phyloP scores from a whole-genome alignment of 345 rosid genomes.

The Eucalyptus sp. region DNA sequence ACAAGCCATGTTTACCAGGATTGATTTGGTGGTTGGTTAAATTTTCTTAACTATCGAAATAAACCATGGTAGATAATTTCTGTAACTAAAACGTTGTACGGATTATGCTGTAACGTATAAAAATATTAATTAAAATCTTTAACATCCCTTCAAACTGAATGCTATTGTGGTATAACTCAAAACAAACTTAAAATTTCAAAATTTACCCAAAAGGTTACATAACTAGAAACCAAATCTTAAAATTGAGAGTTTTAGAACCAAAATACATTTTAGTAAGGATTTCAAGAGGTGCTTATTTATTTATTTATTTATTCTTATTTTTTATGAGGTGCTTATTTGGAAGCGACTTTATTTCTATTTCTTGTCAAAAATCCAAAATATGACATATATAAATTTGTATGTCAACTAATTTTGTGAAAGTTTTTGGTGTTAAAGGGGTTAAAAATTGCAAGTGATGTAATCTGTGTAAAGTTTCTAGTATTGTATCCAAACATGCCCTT shows the following conservation, averaged over 20 bases:
- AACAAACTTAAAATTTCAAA: neutral
- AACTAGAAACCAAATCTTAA: neutral
- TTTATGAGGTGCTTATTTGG: neutral
- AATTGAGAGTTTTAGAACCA: neutral
- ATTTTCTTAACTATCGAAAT: neutral
- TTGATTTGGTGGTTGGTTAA: neutral
- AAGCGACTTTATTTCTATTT: neutral
- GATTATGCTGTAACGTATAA: neutral
- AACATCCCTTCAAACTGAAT: neutral
- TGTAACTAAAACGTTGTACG: neutral
- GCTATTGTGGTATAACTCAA: neutral
- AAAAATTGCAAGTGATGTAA: neutral
- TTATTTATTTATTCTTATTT: too few relatives aligned
- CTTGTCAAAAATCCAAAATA: neutral
- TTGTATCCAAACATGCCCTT: neutral
- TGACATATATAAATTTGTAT: neutral
- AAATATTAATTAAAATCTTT: neutral
- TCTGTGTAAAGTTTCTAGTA: neutral
- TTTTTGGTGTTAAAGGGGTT: neutral
- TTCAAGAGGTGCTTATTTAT: neutral
- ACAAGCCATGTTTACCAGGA: neutral
- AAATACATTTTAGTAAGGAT: neutral
- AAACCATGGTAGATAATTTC: neutral
- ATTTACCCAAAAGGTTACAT: neutral
- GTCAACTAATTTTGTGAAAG: neutral